Evolutionary conservation across 1,139 yeast genomes (phyloP), one percentile per base, ranked within the genome.

Genomic region (Debaryomyces fabryi): DNA sequence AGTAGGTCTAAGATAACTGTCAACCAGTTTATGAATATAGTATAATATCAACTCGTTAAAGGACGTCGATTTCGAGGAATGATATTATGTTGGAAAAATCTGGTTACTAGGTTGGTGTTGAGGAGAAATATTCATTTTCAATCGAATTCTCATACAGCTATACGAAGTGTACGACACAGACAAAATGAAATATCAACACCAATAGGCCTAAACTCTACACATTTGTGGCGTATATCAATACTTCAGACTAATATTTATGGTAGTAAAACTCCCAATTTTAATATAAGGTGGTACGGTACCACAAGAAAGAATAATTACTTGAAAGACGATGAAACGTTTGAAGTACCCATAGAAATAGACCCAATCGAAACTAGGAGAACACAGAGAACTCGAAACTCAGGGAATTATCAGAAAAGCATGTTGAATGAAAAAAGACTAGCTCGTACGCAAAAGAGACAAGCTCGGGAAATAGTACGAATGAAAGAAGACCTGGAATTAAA

Each of bases 401-500:
- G 15, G n/a, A 21, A 30, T 18, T 15, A 20, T 6, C 43, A 40
- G 13, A 29, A 40, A 30, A 30, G 9, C 18, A 8, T 30, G n/a
- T 13, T 40, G 8, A 29, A 40, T n/a, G 35, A 40, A 21, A 30
- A 20, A 21, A 40, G 43, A 25, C 29, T 32, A 12, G 43, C 38
- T 13, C 29, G 50, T 8, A 25, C 32, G 7, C 30, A 23, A 6
- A 39, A 40, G 16, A 33, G 35, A 32, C 39, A 30, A 8, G 40
- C 46, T 9, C 21, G 39, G n/a, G 37, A 40, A 40, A 21, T 45
- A 23, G 33, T 40, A 9, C 42, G 49, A 27, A 36, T 48, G 7
- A 37, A 47, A 8, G 59, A 57, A 23, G 50, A 49, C 25, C 42
- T 53, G 15, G 42, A 44, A 4, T 41, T 62, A 35, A 55, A 61